These are phyloP conservation scores for Neonectria sp. DNA, from an alignment of 2,329 filamentous ascomycete species.

Conservation along the genomic window DNA sequence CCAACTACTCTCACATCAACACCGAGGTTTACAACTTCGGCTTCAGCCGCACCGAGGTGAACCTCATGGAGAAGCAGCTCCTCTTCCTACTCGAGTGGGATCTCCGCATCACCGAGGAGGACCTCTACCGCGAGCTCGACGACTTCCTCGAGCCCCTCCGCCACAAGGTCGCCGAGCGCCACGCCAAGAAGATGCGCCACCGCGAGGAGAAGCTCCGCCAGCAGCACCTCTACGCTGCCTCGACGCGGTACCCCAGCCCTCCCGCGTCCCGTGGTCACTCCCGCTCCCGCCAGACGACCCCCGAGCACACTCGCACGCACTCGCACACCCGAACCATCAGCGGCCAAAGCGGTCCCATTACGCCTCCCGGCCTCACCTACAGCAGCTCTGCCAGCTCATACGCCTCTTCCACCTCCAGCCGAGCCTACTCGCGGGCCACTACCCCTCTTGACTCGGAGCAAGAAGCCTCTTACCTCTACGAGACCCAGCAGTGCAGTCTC, in stretches of 20 bases:
- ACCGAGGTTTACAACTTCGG: conserved; percentile 79
- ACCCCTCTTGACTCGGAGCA: conserved; percentile 65
- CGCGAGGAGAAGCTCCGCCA: conserved; percentile 62
- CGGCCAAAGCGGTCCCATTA: conserved; percentile 39
- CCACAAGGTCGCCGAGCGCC: conserved; percentile 66
- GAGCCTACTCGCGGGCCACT: conserved; percentile 65
- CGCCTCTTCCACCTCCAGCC: conserved; percentile 64
- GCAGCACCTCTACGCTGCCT: conserved; percentile 55
- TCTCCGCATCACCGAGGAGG: conserved; percentile 85
- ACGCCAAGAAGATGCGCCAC: conserved; percentile 66
- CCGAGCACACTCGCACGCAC: conserved; percentile 57
- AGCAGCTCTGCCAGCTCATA: conserved; percentile 67
- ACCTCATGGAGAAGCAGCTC: conserved; percentile 99
- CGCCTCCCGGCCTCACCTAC: conserved; percentile 65
- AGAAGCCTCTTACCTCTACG: conserved; percentile 59
- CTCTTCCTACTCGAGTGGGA: conserved; percentile 97
- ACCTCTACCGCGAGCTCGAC: conserved; percentile 90
- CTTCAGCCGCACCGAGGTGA: conserved; percentile 96
- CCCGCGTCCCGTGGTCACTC: conserved; percentile 62
- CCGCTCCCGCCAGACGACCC: conserved; percentile 57
- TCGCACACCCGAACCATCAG: conserved; percentile 54
- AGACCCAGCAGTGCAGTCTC: conserved; percentile 56
- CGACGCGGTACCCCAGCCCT: conserved; percentile 61
- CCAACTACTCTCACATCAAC: conserved; percentile 87
- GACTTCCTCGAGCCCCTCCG: conserved; percentile 91